Base-by-base conservation (phyloP, 2,329 filamentous ascomycete species). In the Trichophyton verrucosum region DNA sequence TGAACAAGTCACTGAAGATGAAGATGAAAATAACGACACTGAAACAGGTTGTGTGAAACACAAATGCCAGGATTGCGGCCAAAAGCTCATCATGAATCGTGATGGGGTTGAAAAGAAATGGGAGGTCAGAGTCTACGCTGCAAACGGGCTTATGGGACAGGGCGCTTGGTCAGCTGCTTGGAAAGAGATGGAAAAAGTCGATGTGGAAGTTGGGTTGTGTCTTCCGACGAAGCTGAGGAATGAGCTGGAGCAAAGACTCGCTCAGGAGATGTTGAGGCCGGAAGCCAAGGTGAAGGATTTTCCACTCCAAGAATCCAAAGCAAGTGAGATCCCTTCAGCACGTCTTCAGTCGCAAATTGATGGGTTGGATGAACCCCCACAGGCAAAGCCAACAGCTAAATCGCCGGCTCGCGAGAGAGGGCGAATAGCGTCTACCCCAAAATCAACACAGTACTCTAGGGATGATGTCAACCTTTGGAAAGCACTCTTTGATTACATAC, bases 181-280 rank as follows among this genome's bases (percentile, higher is more conserved):
- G 92, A 88, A 84, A 66, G 92, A 97, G 74, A 99, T 99, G 94
- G 94, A 99, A 75, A 83, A 92, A n/a, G 89, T 97, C 0, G 94
- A 99, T 69, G 89, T 95, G 1, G 92, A 97, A 73, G 83, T 99
- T 59, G 84, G 88, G 67, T 88, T 94, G 2, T 83, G 80, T 78
- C 75, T 86, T 27, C 78, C 78, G 1, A 77, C 81, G 2, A 77
- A 80, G 8, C 66, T 82, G 8, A 75, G 79, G 44, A 76, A 77
- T 55, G 75, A 75, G 20, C 65, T 86, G 24, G 81, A 84, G 62
- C 69, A 68, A 44, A 68, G 70, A 62, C 68, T 75, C 33, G 63
- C 72, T 8, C 73, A 79, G 38, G 77, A 80, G 57, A 63, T 65
- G 17, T 62, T 65, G 30, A 61, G 57, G 64, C 61, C 64, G 13